Conservation (phyloP, 495 filamentous ascomycete genomes). For the Daldinia bambusicola region DNA sequence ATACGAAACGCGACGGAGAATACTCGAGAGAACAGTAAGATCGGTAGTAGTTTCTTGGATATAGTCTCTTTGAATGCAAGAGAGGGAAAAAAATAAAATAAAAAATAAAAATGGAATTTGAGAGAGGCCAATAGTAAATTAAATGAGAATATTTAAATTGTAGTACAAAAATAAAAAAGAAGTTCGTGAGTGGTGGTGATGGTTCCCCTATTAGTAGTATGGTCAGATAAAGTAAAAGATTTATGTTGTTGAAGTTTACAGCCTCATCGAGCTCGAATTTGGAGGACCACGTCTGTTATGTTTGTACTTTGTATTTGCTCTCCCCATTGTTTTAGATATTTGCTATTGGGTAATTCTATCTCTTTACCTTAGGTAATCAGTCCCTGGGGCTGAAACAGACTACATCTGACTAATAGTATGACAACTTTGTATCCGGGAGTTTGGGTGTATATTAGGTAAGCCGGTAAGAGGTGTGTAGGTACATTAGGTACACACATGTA, state of each 20-base stretch:
- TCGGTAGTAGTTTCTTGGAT: neutral
- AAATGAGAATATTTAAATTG: neutral
- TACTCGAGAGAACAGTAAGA: neutral
- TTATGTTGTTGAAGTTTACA: conserved; percentile 4
- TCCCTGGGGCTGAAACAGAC: neutral
- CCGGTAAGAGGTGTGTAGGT: no score
- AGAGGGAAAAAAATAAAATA: neutral
- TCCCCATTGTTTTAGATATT: neutral
- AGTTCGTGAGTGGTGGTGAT: neutral
- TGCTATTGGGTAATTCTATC: neutral
- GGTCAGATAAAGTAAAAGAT: neutral
- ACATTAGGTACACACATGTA: no score
- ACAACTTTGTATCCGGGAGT: no score
- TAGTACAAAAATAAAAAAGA: neutral
- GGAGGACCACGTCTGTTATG: conserved; percentile 3
- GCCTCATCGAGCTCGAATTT: neutral
- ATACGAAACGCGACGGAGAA: neutral
- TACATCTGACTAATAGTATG: no score
- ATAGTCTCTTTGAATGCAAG: neutral
- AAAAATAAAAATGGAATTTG: no score
- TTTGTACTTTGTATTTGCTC: neutral
- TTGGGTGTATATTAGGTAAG: no score
- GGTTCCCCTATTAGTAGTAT: neutral
- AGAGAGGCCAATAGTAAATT: neutral
- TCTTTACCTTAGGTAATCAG: neutral